A percentile compares a stretch with the other conserved stretches of the same genome.
Evolutionary conservation across 495 filamentous ascomycete genomes (phyloP).

Genomic region (Corynascus novoguineensis): DNA sequence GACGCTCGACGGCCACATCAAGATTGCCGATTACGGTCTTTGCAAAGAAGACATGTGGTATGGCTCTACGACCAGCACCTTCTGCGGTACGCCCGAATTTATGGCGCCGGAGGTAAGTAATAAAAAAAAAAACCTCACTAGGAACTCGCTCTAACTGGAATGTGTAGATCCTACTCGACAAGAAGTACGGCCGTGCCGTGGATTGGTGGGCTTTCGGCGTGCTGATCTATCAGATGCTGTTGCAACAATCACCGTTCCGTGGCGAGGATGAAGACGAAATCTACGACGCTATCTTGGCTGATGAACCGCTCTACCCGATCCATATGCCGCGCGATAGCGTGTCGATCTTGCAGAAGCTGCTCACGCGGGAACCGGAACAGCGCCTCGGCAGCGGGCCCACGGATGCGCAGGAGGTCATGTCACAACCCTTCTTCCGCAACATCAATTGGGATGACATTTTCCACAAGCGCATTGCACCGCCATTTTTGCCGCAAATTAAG

Average conservation of each 20-base stretch:
- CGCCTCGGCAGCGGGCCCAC: conserved; percentile 91
- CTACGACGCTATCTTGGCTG: conserved; percentile 96
- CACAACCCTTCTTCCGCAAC: conserved; percentile 94
- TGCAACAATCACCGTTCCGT: conserved; percentile 97
- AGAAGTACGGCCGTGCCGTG: conserved; percentile 97
- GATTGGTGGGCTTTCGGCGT: conserved; percentile 99
- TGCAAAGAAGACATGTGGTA: conserved; percentile 99
- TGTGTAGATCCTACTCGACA: conserved; percentile 84
- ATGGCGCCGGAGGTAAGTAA: conserved; percentile 91
- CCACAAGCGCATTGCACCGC: conserved; percentile 82
- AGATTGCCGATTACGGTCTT: conserved; percentile 96
- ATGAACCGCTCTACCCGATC: conserved; percentile 96
- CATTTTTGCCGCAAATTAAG: conserved; percentile 83
- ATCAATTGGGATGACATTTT: conserved; percentile 99
- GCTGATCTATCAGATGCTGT: conserved; percentile 98
- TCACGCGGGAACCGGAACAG: conserved; percentile 90
- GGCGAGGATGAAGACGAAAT: conserved; percentile 99
- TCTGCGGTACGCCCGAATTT: conserved; percentile 98
- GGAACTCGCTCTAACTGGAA: not conserved
- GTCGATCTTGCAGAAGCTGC: conserved; percentile 93
- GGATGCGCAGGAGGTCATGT: conserved; percentile 99
- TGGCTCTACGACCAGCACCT: conserved; percentile 91
- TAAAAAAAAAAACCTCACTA: not conserved
- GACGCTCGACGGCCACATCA: conserved; percentile 95
- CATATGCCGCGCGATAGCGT: conserved; percentile 99